Percentiles rank a stretch among this genome's conserved stretches.
Evolutionary conservation across 2,329 filamentous ascomycete genomes (phyloP).

Genomic region (Botrytis squamosa): DNA sequence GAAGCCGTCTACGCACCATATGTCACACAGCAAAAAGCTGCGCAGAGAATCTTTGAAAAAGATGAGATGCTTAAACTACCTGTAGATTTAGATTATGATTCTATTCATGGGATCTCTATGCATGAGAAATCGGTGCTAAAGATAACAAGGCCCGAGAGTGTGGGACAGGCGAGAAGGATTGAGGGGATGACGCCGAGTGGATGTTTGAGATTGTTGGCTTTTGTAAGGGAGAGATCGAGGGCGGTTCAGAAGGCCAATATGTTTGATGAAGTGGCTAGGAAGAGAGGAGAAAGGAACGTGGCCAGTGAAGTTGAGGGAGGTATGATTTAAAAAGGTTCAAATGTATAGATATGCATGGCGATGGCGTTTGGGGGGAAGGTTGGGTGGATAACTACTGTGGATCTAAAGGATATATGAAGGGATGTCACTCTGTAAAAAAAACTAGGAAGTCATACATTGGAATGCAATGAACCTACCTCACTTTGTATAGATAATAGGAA

Average conservation of each 20-base stretch:
- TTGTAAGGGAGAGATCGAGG: conserved; percentile 45
- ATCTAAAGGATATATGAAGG: neutral
- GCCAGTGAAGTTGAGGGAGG: neutral
- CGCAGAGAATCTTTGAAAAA: conserved; percentile 65
- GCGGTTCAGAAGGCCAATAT: conserved; percentile 24
- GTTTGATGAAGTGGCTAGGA: conserved; percentile 28
- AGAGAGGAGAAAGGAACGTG: neutral
- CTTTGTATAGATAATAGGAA: neutral
- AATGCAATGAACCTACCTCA: neutral
- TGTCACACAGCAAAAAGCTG: conserved; percentile 67
- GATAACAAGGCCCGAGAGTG: conserved; percentile 71
- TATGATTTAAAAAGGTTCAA: neutral
- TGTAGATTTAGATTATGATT: conserved; percentile 70
- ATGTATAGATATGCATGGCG: conserved; percentile 9
- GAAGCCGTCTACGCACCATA: conserved; percentile 88
- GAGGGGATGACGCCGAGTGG: conserved; percentile 72
- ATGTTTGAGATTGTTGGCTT: conserved; percentile 58
- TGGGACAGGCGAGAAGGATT: conserved; percentile 84
- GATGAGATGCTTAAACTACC: conserved; percentile 78
- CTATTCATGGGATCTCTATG: conserved; percentile 70
- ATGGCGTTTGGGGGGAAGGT: conserved; percentile 8
- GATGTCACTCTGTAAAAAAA: neutral
- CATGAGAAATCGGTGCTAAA: conserved; percentile 75
- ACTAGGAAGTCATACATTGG: neutral
- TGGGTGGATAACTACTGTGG: neutral